These are phyloP conservation scores for Fusarium sp. DNA, from an alignment of 2,329 filamentous ascomycete species.

Conservation along the genomic window DNA sequence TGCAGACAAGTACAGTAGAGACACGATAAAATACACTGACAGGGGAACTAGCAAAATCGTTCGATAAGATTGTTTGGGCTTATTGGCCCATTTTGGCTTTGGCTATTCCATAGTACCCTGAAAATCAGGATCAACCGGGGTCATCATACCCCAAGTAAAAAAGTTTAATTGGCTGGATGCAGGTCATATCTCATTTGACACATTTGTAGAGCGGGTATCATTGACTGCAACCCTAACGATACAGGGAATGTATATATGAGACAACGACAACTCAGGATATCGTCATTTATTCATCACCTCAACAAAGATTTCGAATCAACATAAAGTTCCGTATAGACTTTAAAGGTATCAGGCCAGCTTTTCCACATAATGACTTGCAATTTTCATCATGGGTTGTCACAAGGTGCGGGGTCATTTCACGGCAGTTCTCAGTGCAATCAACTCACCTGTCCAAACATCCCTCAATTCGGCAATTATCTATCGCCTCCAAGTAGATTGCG, in stretches of 20 bases:
- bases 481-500: neutral
- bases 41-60: neutral
- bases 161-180: neutral
- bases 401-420: fast-evolving
- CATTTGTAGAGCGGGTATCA: neutral
- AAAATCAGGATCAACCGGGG: neutral
- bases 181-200: neutral
- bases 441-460: neutral
- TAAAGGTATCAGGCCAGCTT: fast-evolving
- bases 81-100: neutral
- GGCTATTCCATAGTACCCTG: neutral
- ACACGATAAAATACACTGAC: neutral
- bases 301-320: neutral
- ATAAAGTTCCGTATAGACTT: neutral
- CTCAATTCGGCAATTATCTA: neutral
- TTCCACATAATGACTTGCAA: neutral
- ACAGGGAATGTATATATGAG: neutral
- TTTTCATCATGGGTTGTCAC: neutral
- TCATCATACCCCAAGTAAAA: neutral
- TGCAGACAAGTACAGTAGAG: neutral
- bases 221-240: neutral
- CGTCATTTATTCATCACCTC: neutral
- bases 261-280: neutral
- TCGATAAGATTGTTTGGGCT: neutral
- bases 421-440: neutral